Conservation (phyloP, 345 rosid genomes). For the Noccaea caerulescens region DNA sequence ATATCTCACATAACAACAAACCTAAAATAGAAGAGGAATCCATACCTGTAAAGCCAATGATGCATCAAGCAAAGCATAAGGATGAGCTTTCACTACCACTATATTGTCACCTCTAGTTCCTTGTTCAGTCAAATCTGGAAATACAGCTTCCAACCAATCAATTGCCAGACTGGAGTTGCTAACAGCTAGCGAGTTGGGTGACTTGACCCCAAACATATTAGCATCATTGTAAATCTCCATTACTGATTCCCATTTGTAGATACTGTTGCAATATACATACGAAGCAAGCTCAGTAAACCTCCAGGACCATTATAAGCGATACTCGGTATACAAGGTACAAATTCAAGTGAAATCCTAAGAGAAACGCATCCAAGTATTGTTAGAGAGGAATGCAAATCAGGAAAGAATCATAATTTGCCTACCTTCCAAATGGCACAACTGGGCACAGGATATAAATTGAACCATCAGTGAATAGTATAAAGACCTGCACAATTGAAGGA, state of each 20-base stretch:
- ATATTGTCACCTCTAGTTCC: slow-evolving; percentile 52
- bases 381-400: slow-evolving; percentile 2
- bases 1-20: slow-evolving; percentile 13
- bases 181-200: slow-evolving; percentile 64
- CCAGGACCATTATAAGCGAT: slow-evolving; percentile 10
- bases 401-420: slow-evolving; percentile 27
- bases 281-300: slow-evolving; percentile 29
- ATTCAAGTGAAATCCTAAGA: slow-evolving; percentile 15
- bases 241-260: slow-evolving; percentile 78
- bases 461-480: slow-evolving; percentile 80
- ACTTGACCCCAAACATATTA: slow-evolving; percentile 68
- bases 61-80: slow-evolving; percentile 77
- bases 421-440: slow-evolving; percentile 94
- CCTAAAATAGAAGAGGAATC: slow-evolving; percentile 15
- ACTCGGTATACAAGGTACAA: slow-evolving; percentile 18
- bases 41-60: slow-evolving; percentile 92
- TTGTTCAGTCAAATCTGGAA: slow-evolving; percentile 76
- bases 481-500: slow-evolving; percentile 64
- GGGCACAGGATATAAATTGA: slow-evolving; percentile 90
- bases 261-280: slow-evolving; percentile 54
- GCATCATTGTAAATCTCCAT: slow-evolving; percentile 88
- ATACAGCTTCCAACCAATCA: slow-evolving; percentile 92
- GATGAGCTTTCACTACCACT: slow-evolving; percentile 63
- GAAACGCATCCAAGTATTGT: slow-evolving; percentile 12
- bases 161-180: slow-evolving; percentile 79